phyloP scores from a whole-genome alignment of 768 basidiomycete genomes.

The Agrocybe pediades region DNA sequence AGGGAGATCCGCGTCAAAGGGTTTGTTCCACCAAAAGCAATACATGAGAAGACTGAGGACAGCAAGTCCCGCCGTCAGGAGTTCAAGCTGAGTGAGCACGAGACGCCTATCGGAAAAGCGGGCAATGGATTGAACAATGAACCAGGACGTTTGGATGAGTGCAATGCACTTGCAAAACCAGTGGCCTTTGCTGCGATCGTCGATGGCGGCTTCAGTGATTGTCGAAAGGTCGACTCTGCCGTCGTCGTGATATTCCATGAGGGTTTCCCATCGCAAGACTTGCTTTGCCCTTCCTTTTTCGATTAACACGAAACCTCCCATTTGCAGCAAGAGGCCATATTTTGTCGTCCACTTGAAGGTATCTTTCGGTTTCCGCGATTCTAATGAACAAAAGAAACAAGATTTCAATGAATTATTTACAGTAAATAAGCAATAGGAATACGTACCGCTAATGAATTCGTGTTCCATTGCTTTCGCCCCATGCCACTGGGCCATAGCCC shows the following conservation, averaged over 20 bases:
- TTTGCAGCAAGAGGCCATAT: neutral
- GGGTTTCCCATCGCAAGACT: neutral
- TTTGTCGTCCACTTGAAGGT: neutral
- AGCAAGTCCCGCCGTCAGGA: neutral
- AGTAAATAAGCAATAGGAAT: neutral
- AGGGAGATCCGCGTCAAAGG: neutral
- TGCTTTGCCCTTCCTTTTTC: neutral
- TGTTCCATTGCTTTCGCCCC: neutral
- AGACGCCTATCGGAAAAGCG: neutral
- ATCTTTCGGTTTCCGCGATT: neutral
- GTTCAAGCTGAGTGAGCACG: neutral
- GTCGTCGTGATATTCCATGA: neutral
- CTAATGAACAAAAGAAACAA: neutral
- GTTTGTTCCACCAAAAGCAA: constrained; percentile 2
- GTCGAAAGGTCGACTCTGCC: neutral
- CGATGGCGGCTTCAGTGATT: neutral
- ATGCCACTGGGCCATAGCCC: neutral
- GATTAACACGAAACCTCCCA: neutral
- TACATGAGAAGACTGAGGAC: neutral
- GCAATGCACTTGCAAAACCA: neutral
- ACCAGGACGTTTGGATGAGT: neutral
- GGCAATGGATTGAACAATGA: neutral
- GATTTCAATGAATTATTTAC: too few relatives aligned
- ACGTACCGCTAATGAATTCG: neutral
- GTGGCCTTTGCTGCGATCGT: neutral